Evolutionary conservation across 495 filamentous ascomycete species (phyloP), one percentile per base, ranked within the genome.

Genomic region (Sphaerosporella brunnea): DNA sequence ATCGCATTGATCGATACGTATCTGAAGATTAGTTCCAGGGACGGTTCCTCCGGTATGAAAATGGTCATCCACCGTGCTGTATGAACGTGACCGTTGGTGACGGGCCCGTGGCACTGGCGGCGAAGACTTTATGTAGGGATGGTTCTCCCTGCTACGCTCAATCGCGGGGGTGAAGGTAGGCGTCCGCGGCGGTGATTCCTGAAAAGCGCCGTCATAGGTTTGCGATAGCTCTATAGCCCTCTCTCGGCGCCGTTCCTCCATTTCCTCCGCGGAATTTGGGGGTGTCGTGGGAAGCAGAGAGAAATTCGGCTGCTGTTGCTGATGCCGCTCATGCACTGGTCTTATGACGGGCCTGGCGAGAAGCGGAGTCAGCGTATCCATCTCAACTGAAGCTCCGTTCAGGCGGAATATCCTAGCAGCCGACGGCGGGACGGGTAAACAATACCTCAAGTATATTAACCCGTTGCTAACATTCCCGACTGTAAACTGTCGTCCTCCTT

Each of bases 391-490:
- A 28, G 45, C 15, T 43, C 13, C 39, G 50, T 41, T 55, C 50
- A 50, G 24, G 50, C 38, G 28, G 48, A 41, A 45, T 45, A 49
- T 19, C 38, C 18, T 18, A 37, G 21, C 49, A 48, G 53, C 53
- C 43, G 36, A 47, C 40, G 52, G 36, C 23, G 38, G 47, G 41
- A 30, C 50, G 38, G 28, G 43, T 25, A 34, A 46, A 46, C 30
- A 73, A 61, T 81, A 94, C 88, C 87, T 84, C 49, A 96, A 66
- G 63, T 90, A 96, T 62, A 96, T 86, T 64, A 80, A 79, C 28
- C 88, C 88, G 67, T 90, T 88, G 59, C 86, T 87, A 48, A 96
- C 80, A 66, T 93, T 95, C 20, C 82, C 85, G 47, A 95, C 88
- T 8, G 84, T 83, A 63, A 94, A 96, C 58, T 90, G 81, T 41